Base-by-base conservation (phyloP, 768 basidiomycete genomes). In the Suillus subalutaceus region DNA sequence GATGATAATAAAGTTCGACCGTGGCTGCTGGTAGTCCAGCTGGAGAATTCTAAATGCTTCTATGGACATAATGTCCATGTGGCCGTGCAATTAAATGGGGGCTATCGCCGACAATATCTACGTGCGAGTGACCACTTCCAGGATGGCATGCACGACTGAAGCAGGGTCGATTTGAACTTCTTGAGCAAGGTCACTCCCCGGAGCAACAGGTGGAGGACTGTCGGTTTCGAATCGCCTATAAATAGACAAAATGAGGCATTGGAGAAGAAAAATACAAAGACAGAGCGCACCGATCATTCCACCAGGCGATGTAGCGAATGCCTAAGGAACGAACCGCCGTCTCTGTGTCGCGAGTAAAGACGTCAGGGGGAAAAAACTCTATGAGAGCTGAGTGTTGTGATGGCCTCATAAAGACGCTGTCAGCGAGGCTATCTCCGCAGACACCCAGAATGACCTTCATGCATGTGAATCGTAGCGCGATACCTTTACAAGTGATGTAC, bases 291-390 rank as follows among this genome's bases (percentile, higher is more conserved):
- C 70, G 71, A 40, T 71, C 77, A 23, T 80, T 79, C 77, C 82
- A 82, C 88, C 87, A 89, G 9, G 86, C 89, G 57, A 87, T 72
- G 70, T 91, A 91, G 12, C 78, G 76, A 64, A 89, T 79, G 12
- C 85, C 84, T 30, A 89, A 71, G 9, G 85, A 82, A 37, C 78
- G 78, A n/a, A 81, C 81, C 23, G 89, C 83, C 59, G 86, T 77
- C 71, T 89, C 86, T 65, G 84, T 83, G 70, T 92, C 90, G 58
- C 83, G 84, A 32, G 83, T 81, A 75, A 91, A 93, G 23, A 83
- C 83, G n/a, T 84, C 85, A 3, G 83, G 79, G 23, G 88, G 90
- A 78, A 91, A 93, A 71, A 94, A 82, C 77, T 96, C 93, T 79
- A 94, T 86, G 43, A 94, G 80, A 4, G 88, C 87, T 26, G 90